phyloP scores from a whole-genome alignment of 768 basidiomycete species.

The Phallus indusiatus region DNA sequence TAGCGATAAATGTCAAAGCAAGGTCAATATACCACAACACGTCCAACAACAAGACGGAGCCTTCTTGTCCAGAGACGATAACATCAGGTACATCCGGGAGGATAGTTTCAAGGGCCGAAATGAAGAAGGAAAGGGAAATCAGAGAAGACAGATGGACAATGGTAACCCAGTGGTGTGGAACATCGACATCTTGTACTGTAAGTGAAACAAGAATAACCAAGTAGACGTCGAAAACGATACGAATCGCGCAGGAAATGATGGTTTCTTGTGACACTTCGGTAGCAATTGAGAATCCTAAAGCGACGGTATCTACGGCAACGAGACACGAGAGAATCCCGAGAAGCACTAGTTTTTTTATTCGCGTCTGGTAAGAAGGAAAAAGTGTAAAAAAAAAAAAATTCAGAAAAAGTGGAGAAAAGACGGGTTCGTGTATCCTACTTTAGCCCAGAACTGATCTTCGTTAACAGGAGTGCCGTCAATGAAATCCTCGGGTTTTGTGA shows the following conservation, averaged over 20 bases:
- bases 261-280: conserved; percentile 17
- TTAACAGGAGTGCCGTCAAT: conserved; percentile 59
- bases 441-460: conserved; percentile 49
- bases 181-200: conserved; percentile 29
- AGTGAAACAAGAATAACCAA: conserved; percentile 39
- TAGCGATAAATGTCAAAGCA: conserved; percentile 37
- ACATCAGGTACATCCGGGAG: conserved; percentile 32
- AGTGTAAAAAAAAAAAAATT: not conserved
- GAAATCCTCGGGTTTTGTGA: conserved; percentile 62
- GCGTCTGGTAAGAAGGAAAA: conserved; percentile 33
- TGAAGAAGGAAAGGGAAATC: conserved; percentile 35
- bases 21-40: conserved; percentile 46
- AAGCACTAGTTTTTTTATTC: conserved; percentile 46
- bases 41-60: conserved; percentile 16
- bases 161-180: conserved; percentile 24
- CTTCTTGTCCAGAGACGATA: conserved; percentile 14
- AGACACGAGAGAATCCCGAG: conserved; percentile 36
- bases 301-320: conserved; percentile 40
- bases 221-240: conserved; percentile 51
- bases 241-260: conserved; percentile 32
- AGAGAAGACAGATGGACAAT: conserved; percentile 53
- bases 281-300: conserved; percentile 44
- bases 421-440: conserved; percentile 26
- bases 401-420: not conserved
- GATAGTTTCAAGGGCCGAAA: conserved; percentile 42